Base-by-base conservation (phyloP, 306 rosid genomes). In the Medicago lupulina region DNA sequence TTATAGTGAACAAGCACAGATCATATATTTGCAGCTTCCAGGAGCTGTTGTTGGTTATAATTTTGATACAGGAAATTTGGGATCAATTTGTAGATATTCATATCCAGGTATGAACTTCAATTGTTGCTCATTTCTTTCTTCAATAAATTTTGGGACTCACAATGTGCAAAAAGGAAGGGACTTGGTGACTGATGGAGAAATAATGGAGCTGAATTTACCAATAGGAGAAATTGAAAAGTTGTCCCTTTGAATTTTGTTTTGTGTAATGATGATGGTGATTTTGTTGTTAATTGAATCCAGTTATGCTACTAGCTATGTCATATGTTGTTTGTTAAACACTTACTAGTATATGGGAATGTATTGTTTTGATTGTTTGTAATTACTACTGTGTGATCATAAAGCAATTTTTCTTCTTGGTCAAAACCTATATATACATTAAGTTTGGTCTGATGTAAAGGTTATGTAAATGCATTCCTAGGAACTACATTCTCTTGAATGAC, bases 121-220 rank as follows among this genome's bases (percentile, higher is more conserved):
- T 40, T 83, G 87, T 46, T 83, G 84, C 79, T 64, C 75, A 23
- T 79, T 83, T 74, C 64, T 79, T 21, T 75, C 81, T 64, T 71
- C 74, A 71, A 34, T 21, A 57, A 2, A n/a, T 73, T 34, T 41
- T 57, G 73, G 69, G 17, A n/a, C 10, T 59, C 31, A 17, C 58
- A 74, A 19, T 41, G 16, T n/a, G 28, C 46, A 21, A 16, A 68
- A 8, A 66, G 82, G 47, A 17, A 47, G 0, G 19, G 58, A 71
- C 25, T 16, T 63, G 74, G 23, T 9, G 9, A 23, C 38, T 28
- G 17, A 38, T 19, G 67, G 41, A 57, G 63, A 79, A 65, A 25
- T 36, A 54, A 54, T 0, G 1, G 76, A 76, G 76, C 72, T 79
- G 1, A 49, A 49, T 71, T 69, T 83, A 28, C 79, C 87, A 14